Evolutionary conservation across 352 stramenopile genomes (phyloP), one percentile per base, ranked within the genome.

Genomic region (Globisporangium nunn): DNA sequence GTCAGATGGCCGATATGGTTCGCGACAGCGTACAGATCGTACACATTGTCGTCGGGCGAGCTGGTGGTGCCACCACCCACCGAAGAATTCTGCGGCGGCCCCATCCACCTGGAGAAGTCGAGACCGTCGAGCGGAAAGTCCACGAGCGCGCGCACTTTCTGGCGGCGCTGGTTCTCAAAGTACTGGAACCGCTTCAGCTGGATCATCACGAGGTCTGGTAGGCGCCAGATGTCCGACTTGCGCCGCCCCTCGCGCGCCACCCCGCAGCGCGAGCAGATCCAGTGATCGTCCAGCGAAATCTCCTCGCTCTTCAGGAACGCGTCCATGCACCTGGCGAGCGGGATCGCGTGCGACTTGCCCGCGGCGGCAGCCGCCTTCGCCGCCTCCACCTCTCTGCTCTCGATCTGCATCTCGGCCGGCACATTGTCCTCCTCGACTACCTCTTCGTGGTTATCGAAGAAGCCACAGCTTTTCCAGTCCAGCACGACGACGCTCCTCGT

Each of bases 21-120:
- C n/a, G 97, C 91, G 7, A 99, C 96, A 18, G 88, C 95, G 62
- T 98, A 99, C 30, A 99, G 71, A 64, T 98, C 96, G 61, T 98
- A 99, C 28, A 94, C 65, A 29, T 56, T 60, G 11, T 43, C 48
- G 11, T 43, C 48, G 30, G 40, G 33, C 6, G 58, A 52, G 17
- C 33, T 15, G 1, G 14, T 18, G 8, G 30, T 4, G 47, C 47
- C 28, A 11, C 23, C 23, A 23, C 23, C 23, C 23, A 23, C 23
- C 23, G 23, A 23, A 23, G 23, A 23, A 23, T 46, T 12, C 41
- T 54, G 44, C 1, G 47, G 43, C 23, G 66, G 54, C 29, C 66
- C 75, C 59, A 91, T 86, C 75, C 83, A 93, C 29, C 71, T 75
- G 7, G 75, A 80, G n/a, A 95, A 88, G 37, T 93, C 76, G 4